These are phyloP conservation scores for Rhytidiadelphus loreus DNA, from an alignment of 225 moss, liverwort and hornwort genomes.

Conservation along the genomic window DNA sequence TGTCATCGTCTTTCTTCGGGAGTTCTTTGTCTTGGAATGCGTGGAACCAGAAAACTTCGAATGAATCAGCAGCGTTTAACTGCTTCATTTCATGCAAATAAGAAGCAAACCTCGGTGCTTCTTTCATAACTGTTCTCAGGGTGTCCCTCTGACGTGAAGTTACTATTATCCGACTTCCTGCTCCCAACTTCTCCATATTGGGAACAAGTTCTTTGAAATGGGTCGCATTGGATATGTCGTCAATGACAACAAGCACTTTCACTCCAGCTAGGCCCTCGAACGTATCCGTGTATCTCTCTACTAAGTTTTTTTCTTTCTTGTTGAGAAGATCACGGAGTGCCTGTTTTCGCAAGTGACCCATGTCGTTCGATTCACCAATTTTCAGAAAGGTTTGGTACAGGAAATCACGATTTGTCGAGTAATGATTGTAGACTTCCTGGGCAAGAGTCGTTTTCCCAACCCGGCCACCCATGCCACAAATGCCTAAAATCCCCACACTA, in stretches of 20 bases:
- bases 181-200: neutral
- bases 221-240: neutral
- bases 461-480: slow-evolving; percentile 27
- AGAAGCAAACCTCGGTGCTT: neutral
- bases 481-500: slow-evolving; percentile 8
- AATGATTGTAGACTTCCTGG: neutral
- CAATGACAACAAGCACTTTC: slow-evolving; percentile 13
- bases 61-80: neutral
- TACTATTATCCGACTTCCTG: slow-evolving; percentile 9
- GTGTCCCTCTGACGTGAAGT: neutral
- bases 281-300: neutral
- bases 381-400: neutral
- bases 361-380: neutral
- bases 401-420: neutral
- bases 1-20: neutral
- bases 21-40: neutral
- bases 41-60: slow-evolving; percentile 7
- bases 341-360: neutral
- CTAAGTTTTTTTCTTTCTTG: neutral
- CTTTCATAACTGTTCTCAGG: neutral
- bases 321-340: neutral
- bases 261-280: neutral
- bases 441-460: slow-evolving; percentile 29
- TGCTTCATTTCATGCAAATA: neutral
- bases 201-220: slow-evolving; percentile 20